These are phyloP conservation scores for Arthrobotrys sphaeroides DNA, from an alignment of 2,329 filamentous ascomycete genomes.

Conservation along the genomic window DNA sequence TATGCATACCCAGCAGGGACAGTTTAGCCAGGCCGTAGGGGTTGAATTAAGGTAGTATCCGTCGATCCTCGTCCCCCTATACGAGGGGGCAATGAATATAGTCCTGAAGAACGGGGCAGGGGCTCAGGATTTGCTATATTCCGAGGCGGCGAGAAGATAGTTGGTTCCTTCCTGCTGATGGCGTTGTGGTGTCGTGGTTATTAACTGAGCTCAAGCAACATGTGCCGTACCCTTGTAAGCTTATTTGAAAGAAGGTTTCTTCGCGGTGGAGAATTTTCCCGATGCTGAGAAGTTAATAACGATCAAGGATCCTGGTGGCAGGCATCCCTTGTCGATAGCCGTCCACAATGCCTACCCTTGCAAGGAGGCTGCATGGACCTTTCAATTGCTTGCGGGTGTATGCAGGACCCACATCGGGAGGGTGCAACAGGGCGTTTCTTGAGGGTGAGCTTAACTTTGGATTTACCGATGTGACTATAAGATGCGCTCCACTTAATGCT, in stretches of 20 bases:
- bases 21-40: not conserved
- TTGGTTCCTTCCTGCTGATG: not conserved
- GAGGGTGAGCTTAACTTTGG: not conserved
- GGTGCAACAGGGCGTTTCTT: not conserved
- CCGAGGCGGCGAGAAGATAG: not conserved
- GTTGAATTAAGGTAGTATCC: not conserved
- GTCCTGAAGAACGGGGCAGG: not conserved
- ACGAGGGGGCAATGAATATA: not conserved
- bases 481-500: not conserved
- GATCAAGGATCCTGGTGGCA: not conserved
- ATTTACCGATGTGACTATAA: not conserved
- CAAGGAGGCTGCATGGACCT: not conserved
- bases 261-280: not conserved
- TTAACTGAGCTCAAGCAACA: not conserved
- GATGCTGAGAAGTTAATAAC: not conserved
- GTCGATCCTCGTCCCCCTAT: not conserved
- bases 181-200: conserved; percentile 1
- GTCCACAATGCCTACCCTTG: not conserved
- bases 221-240: not conserved
- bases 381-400: not conserved
- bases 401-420: not conserved
- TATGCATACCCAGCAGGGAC: not conserved
- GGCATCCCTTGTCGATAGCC: not conserved
- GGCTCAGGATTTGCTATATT: not conserved
- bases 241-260: conserved; percentile 5